Conservation (phyloP, 208 protist species). For the Wallacemonas collosoma region DNA sequence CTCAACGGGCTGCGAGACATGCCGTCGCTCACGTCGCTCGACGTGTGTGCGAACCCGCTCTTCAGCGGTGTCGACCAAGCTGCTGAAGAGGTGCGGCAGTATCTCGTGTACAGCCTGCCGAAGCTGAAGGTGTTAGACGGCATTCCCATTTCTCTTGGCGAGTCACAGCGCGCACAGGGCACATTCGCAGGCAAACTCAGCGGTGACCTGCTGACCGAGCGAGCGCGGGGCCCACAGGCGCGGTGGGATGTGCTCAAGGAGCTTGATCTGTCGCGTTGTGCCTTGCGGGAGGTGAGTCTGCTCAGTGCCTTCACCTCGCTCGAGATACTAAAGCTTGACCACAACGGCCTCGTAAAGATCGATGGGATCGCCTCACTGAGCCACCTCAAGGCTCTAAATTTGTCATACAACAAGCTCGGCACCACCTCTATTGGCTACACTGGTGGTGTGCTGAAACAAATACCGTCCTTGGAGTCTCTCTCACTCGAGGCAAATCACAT, state of each 20-base stretch:
- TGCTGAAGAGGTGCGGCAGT: slow-evolving; percentile 64
- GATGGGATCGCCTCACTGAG: slow-evolving; percentile 54
- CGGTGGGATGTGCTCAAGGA: slow-evolving; percentile 50
- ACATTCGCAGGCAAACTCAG: slow-evolving; percentile 83
- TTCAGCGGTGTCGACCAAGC: slow-evolving; percentile 12
- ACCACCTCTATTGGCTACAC: slow-evolving; percentile 29
- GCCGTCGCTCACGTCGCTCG: slow-evolving; percentile 87
- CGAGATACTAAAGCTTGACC: slow-evolving; percentile 69
- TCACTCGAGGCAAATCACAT: slow-evolving; percentile 89
- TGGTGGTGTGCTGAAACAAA: slow-evolving; percentile 48
- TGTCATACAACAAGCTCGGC: slow-evolving; percentile 80
- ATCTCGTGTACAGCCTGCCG: slow-evolving; percentile 91
- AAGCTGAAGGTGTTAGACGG: slow-evolving; percentile 93
- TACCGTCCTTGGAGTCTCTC: slow-evolving; percentile 71
- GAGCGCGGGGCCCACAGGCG: slow-evolving; percentile 29
- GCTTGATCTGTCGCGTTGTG: slow-evolving; percentile 82
- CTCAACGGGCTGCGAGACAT: slow-evolving; percentile 78
- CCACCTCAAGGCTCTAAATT: slow-evolving; percentile 73
- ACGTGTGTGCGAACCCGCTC: slow-evolving; percentile 88
- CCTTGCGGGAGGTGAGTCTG: slow-evolving; percentile 72
- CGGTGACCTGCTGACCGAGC: slow-evolving; percentile 70
- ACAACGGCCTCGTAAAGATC: slow-evolving; percentile 73
- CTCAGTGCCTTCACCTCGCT: slow-evolving; percentile 55
- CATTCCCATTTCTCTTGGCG: slow-evolving; percentile 51
- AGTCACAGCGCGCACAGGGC: slow-evolving; percentile 61